Conservation (phyloP, 768 basidiomycete species). For the Leccinum pellstonianum region DNA sequence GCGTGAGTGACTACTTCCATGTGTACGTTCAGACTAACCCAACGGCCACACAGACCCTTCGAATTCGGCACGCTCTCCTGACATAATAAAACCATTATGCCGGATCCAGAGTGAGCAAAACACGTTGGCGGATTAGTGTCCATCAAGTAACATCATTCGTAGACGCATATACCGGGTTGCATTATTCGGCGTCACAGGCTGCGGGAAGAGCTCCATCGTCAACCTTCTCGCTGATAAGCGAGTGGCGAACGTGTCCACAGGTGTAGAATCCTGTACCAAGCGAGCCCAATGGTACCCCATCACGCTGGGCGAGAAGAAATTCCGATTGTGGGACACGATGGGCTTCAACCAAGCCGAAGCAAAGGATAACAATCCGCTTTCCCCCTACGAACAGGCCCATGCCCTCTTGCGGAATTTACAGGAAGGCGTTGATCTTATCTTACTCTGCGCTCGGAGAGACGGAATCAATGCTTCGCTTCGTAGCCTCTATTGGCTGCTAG, state of each 20-base stretch:
- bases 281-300: slow-evolving; percentile 23
- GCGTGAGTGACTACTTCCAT: slow-evolving; percentile 7
- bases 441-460: slow-evolving; percentile 40
- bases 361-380: slow-evolving; percentile 14
- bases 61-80: not conserved
- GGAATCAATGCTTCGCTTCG: slow-evolving; percentile 35
- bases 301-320: slow-evolving; percentile 18
- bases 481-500: slow-evolving; percentile 39
- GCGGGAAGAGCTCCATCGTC: slow-evolving; percentile 33
- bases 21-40: not conserved
- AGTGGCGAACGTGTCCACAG: slow-evolving; percentile 30
- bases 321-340: slow-evolving; percentile 35
- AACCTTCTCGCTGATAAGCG: slow-evolving; percentile 28
- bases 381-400: slow-evolving; percentile 32
- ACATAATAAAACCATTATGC: slow-evolving; percentile 6
- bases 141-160: slow-evolving; percentile 5
- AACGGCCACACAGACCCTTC: not conserved
- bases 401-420: slow-evolving; percentile 34
- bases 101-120: slow-evolving; percentile 16
- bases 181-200: slow-evolving; percentile 30
- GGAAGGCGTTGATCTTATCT: slow-evolving; percentile 39
- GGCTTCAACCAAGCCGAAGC: slow-evolving; percentile 31
- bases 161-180: slow-evolving; percentile 26
- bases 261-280: slow-evolving; percentile 36
- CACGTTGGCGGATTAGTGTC: not conserved